phyloP scores from a whole-genome alignment of 2,329 filamentous ascomycete genomes.

The Cladophialophora yegresii region DNA sequence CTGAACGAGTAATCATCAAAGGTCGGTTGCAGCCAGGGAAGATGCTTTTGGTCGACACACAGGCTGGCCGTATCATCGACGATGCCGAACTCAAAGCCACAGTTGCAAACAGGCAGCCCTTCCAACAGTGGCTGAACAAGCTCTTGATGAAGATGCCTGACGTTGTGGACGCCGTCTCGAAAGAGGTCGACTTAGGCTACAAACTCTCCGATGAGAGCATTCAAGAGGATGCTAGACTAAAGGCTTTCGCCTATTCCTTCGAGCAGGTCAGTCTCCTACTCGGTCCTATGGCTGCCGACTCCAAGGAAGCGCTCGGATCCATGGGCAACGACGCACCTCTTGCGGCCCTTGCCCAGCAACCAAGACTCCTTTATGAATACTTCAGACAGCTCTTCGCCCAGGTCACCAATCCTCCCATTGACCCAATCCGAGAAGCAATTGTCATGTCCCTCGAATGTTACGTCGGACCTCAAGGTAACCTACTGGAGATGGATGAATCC shows the following conservation, averaged over 20 bases:
- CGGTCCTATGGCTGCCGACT: constrained; percentile 93
- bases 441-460: constrained; percentile 98
- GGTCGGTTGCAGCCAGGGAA: constrained; percentile 90
- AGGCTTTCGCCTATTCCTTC: constrained; percentile 89
- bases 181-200: constrained; percentile 63
- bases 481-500: constrained; percentile 87
- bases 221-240: constrained; percentile 80
- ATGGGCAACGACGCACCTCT: constrained; percentile 97
- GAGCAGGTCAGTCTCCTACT: constrained; percentile 92
- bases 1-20: constrained; percentile 87
- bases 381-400: constrained; percentile 97
- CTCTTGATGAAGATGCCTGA: constrained; percentile 80
- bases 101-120: constrained; percentile 83
- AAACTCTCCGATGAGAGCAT: constrained; percentile 69
- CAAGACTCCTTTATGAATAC: constrained; percentile 89
- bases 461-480: constrained; percentile 90
- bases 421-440: constrained; percentile 94
- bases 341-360: constrained; percentile 85
- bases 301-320: constrained; percentile 93
- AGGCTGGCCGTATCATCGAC: constrained; percentile 88
- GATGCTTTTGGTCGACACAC: constrained; percentile 93
- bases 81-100: constrained; percentile 88
- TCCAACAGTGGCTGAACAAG: constrained; percentile 82
- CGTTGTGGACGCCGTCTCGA: constrained; percentile 63
- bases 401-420: constrained; percentile 96